Conservation (phyloP, 495 filamentous ascomycete genomes). For the Podospora pseudoanserina region DNA sequence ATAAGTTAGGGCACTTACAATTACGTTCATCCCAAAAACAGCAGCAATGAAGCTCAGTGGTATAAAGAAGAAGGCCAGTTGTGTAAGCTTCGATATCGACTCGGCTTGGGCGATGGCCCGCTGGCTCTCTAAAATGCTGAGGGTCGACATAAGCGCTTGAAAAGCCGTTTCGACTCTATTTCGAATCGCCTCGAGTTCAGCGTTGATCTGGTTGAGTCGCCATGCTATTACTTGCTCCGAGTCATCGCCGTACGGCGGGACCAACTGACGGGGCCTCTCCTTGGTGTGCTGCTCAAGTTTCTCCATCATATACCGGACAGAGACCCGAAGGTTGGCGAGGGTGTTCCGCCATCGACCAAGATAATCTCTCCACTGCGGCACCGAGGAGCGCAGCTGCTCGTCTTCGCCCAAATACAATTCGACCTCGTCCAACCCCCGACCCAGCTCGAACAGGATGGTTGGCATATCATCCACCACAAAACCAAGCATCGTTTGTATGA, state of each 20-base stretch:
- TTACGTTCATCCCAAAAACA: not conserved
- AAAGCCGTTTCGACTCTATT: not conserved
- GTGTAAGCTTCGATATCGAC: not conserved
- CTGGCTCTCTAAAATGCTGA: not conserved
- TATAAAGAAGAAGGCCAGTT: not conserved
- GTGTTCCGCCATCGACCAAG: not conserved
- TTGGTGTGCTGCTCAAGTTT: not conserved
- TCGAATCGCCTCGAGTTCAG: not conserved
- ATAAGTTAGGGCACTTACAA: not conserved
- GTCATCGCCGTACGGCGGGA: not conserved
- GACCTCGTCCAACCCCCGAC: not conserved
- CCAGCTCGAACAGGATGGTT: not conserved
- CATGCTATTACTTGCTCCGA: not conserved
- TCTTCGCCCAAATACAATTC: not conserved
- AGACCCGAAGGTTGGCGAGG: not conserved
- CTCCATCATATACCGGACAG: not conserved
- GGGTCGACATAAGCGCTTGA: not conserved
- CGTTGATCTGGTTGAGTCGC: not conserved
- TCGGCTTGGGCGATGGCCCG: not conserved
- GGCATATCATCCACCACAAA: not conserved
- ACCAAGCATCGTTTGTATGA: not conserved
- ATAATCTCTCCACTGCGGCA: not conserved
- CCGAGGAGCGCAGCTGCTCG: not conserved
- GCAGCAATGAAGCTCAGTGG: not conserved
- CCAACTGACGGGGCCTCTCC: not conserved